Base-by-base conservation (phyloP, 2,329 filamentous ascomycete species). In the Phoma sp. region DNA sequence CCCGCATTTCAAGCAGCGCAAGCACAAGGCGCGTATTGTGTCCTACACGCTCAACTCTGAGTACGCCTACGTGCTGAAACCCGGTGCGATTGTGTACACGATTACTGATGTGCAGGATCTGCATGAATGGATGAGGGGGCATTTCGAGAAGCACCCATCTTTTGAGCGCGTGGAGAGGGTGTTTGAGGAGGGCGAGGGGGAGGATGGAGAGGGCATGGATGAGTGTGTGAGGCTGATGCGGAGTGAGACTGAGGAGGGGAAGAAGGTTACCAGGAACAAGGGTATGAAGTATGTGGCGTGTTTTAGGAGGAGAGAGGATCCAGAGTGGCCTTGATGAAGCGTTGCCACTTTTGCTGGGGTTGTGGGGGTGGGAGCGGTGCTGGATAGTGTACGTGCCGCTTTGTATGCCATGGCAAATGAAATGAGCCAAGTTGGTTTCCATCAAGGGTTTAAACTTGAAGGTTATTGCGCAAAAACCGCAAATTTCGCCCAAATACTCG, bases 81-180 rank as follows among this genome's bases (percentile, higher is more conserved):
- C 93, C 0, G 92, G 92, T 0, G 96, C 95, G 2, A 84, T 93
- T 43, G 82, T 96, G 37, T 99, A 98, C 73, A 98, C 93, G 1
- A 98, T 99, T 67, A 99, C 95, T 1, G 95, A 99, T 77, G 95
- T 99, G 37, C 89, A 96, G 77, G 92, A 96, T 69, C 79, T 99
- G 73, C 91, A 97, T 74, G 78, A 87, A 64, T 98, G 93, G 93
- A 96, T 98, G 88, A 88, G 93, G 47, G 83, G 85, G 71, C 91
- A 97, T 77, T 89, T 98, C 64, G 85, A 89, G 51, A 84, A 82
- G 25, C 89, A 93, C 71, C 86, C 86, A 13, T 84, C 89, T 42
- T 98, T 96, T 75, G 89, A 91, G 77, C 81, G 91, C 57, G 81
- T 97, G 4, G 65, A 82, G 0, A 60, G 50, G 38, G 43, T 40